These are phyloP conservation scores for Picea abies DNA, from an alignment of 83 land plant genomes.

Conservation along the genomic window DNA sequence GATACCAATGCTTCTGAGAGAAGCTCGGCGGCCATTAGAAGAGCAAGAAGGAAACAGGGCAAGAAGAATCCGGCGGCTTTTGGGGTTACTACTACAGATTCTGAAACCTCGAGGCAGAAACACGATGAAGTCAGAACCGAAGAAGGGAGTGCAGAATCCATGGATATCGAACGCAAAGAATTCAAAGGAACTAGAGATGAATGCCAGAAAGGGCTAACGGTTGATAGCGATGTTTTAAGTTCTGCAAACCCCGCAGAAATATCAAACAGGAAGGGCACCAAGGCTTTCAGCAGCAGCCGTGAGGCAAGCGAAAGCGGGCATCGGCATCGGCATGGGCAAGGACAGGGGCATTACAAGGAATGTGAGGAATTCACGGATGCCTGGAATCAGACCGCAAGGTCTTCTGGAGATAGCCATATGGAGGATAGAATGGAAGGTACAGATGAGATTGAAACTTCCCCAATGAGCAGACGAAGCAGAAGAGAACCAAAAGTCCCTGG, in stretches of 20 bases:
- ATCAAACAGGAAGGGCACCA: background rate
- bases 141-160: conserved; percentile 8
- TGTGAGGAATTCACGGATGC: conserved; percentile 19
- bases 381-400: conserved; percentile 15
- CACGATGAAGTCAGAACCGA: background rate
- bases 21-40: background rate
- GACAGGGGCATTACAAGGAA: conserved; percentile 10
- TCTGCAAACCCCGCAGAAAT: background rate
- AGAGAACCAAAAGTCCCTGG: conserved; percentile 39
- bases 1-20: background rate
- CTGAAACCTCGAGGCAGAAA: background rate
- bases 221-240: conserved; percentile 13
- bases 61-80: conserved; percentile 5
- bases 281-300: conserved; percentile 6
- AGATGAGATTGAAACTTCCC: conserved; percentile 35
- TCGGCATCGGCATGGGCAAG: background rate
- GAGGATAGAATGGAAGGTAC: conserved; percentile 29
- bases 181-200: conserved; percentile 5
- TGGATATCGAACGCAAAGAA: conserved; percentile 5
- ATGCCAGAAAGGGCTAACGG: background rate
- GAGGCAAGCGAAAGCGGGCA: no score
- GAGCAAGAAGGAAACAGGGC: conserved; percentile 1
- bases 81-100: background rate
- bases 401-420: conserved; percentile 36
- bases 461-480: conserved; percentile 36